Base-by-base conservation (phyloP, 805 yeast genomes). In the Nakazawaea ambrosiae region DNA sequence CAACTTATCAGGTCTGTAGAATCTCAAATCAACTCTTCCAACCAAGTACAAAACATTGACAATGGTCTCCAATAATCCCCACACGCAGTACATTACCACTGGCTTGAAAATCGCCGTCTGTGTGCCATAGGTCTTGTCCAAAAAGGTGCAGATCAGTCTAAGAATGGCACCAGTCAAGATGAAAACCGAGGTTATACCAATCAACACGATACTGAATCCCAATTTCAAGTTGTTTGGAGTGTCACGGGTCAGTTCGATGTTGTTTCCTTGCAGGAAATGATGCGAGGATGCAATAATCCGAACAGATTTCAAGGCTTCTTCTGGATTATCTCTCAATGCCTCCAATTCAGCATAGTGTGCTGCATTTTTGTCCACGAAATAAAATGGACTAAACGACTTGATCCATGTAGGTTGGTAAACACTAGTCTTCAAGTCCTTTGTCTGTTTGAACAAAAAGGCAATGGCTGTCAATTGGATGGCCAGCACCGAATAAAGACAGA, bases 381-480 rank as follows among this genome's bases (percentile, higher is more conserved):
- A 83, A 34, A 63, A 58, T 14, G 78, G 68, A 18, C 60, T 50
- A 47, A 81, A 80, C 4, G 75, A 68, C 53, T 78, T 77, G 49
- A 83, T 77, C 92, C 92, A 83, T 71, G 80, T 78, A 26, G 94
- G 86, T 52, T 77, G 84, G 53, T 75, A 81, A 33, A 72, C 51
- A 10, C 57, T 58, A 45, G 77, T 75, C 16, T 16, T 16, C 47
- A 72, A 67, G 27, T 78, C 63, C 24, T 60, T 42, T 5, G 83
- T 73, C 16, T 86, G 77, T 43, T 71, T 70, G 48, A 78, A 59
- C 29, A 69, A 41, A 49, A 61, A 82, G 1, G 88, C 75, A 32
- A 70, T 52, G 0, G 52, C 50, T 18, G 79, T 60, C 49, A 82
- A 63, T 6, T 52, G 32, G 32, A 74, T 51, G 2, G 87, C 75